Conservation (phyloP, 2,329 filamentous ascomycete genomes). For the Ophiostoma sp. region DNA sequence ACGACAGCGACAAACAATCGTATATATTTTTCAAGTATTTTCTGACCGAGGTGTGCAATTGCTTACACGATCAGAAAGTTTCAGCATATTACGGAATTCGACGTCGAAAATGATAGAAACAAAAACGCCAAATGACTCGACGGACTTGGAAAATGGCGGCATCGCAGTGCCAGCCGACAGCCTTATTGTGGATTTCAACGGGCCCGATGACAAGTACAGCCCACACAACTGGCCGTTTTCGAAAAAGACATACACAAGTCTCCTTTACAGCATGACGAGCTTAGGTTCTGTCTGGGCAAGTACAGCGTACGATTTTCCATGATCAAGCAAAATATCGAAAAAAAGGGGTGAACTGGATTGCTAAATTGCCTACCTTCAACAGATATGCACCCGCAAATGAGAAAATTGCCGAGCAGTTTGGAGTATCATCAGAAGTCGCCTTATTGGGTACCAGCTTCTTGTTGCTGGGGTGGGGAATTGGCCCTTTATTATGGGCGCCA, state of each 20-base stretch:
- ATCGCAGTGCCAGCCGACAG: background rate
- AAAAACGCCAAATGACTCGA: background rate
- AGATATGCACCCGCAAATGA: slow-evolving; percentile 20
- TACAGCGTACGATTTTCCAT: slow-evolving; percentile 11
- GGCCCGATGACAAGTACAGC: slow-evolving; percentile 10
- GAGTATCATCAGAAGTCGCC: slow-evolving; percentile 18
- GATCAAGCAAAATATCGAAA: background rate
- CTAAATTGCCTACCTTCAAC: background rate
- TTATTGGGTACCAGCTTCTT: slow-evolving; percentile 19
- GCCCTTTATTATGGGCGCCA: background rate
- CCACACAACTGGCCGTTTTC: slow-evolving; percentile 21
- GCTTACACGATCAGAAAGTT: background rate
- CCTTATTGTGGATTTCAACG: slow-evolving; percentile 8
- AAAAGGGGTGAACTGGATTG: background rate
- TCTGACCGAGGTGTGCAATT: background rate
- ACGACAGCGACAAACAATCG: background rate
- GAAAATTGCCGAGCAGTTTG: slow-evolving; percentile 14
- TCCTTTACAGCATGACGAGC: slow-evolving; percentile 22
- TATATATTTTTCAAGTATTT: background rate
- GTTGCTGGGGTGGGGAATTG: slow-evolving; percentile 10
- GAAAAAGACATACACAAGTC: slow-evolving; percentile 17
- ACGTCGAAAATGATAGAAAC: background rate
- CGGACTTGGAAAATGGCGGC: background rate
- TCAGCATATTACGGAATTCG: background rate
- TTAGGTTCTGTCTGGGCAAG: slow-evolving; percentile 23